Evolutionary conservation across 2,329 filamentous ascomycete genomes (phyloP).

Genomic region (Stagonosporopsis chrysanthemi): DNA sequence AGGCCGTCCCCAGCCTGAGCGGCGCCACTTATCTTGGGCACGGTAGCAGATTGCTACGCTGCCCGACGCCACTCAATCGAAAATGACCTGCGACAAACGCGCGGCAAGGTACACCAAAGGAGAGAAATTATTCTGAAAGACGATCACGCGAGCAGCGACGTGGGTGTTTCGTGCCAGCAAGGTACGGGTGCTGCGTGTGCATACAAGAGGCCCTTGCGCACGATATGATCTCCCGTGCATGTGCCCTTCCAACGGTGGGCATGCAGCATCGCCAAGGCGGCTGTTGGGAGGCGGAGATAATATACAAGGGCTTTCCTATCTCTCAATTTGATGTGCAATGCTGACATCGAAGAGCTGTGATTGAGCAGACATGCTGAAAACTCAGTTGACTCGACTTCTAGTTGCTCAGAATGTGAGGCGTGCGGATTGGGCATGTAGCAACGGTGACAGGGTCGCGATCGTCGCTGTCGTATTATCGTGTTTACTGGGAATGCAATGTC

Average conservation of each 20-base stretch:
- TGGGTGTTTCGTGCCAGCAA: conserved; percentile 1
- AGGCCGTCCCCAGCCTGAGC: conserved; percentile 5
- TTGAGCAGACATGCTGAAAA: background rate
- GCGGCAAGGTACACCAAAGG: conserved; percentile 1
- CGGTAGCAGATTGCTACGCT: background rate
- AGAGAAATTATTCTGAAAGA: background rate
- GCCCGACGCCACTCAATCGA: conserved; percentile 9
- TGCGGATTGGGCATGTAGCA: conserved; percentile 3
- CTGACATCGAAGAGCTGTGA: background rate
- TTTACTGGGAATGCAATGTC: conserved; percentile 4
- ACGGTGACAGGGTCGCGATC: conserved; percentile 4
- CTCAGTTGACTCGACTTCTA: background rate
- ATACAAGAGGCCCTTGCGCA: conserved; percentile 7
- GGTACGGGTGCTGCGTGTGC: conserved; percentile 6
- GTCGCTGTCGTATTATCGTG: background rate
- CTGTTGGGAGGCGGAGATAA: conserved; percentile 9
- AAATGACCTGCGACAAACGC: conserved; percentile 3
- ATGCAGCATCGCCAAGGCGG: conserved; percentile 16
- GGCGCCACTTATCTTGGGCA: conserved; percentile 15
- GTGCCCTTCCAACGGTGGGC: conserved; percentile 12
- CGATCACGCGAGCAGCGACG: conserved; percentile 13
- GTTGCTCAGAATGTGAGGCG: conserved; percentile 9
- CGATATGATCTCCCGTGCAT: conserved; percentile 17
- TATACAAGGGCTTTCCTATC: conserved; percentile 9
- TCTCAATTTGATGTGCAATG: conserved; percentile 7